Conservation (phyloP, 2,329 filamentous ascomycete genomes). For the Plenodomus biglobosus region DNA sequence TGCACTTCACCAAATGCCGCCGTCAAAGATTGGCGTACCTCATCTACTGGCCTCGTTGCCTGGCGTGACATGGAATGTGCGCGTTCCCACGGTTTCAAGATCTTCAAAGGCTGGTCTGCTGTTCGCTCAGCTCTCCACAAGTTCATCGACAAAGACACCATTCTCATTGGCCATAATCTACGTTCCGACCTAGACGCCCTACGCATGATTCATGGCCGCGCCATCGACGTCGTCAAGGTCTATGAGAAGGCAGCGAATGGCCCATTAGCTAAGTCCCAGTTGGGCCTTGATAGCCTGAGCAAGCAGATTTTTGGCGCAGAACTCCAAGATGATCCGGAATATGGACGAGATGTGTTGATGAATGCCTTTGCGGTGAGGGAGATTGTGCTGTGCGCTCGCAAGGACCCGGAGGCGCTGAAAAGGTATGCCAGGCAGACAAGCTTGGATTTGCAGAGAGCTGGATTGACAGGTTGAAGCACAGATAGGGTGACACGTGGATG, state of each 20-base stretch:
- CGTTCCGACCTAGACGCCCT: conserved; percentile 37
- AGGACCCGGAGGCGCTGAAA: conserved; percentile 41
- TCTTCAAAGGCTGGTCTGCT: conserved; percentile 39
- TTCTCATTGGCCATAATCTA: conserved; percentile 40
- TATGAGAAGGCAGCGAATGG: conserved; percentile 39
- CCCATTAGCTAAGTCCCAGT: conserved; percentile 32
- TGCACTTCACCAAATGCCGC: conserved; percentile 24
- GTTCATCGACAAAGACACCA: conserved; percentile 37
- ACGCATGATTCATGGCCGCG: conserved; percentile 40
- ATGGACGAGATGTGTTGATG: conserved; percentile 54
- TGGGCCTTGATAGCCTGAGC: conserved; percentile 35
- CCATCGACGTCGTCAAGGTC: conserved; percentile 35
- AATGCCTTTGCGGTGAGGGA: conserved; percentile 55
- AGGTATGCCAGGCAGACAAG: conserved; percentile 41
- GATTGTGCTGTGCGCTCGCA: conserved; percentile 51
- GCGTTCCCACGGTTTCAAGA: conserved; percentile 31
- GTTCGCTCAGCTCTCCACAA: conserved; percentile 33
- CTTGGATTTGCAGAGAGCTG: conserved; percentile 25
- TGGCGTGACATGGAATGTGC: conserved; percentile 30
- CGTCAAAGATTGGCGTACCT: conserved; percentile 31
- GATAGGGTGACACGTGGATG: neutral
- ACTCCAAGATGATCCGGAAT: conserved; percentile 16
- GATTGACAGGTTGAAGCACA: neutral
- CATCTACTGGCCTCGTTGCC: conserved; percentile 26
- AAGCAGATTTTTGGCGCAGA: conserved; percentile 17